phyloP scores from a whole-genome alignment of 106 monocot species.

The Dendrobium huoshanense region DNA sequence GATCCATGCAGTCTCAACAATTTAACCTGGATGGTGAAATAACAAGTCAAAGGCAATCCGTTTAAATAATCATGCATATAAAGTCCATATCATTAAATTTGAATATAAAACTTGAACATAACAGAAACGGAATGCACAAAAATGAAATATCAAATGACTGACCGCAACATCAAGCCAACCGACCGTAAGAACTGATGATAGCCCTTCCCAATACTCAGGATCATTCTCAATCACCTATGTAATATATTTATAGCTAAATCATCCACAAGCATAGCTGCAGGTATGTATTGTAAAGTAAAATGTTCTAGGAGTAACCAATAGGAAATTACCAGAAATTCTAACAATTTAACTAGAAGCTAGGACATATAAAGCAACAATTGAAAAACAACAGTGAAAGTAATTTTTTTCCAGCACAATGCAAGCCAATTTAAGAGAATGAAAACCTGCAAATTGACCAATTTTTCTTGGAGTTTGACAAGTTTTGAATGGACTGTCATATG shows the following conservation, averaged over 20 bases:
- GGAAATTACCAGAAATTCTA: background rate
- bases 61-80: background rate
- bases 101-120: background rate
- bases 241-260: background rate
- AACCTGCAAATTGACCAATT: slow-evolving; percentile 75
- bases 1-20: slow-evolving; percentile 92
- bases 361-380: background rate
- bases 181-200: slow-evolving; percentile 73
- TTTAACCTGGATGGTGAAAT: slow-evolving; percentile 54
- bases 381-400: background rate
- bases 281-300: background rate
- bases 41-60: background rate
- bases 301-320: background rate
- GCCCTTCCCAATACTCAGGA: slow-evolving; percentile 82
- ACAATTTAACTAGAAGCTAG: background rate
- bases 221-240: slow-evolving; percentile 84
- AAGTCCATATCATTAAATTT: background rate
- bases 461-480: slow-evolving; percentile 61
- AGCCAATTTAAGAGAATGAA: background rate
- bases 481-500: slow-evolving; percentile 45
- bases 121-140: background rate
- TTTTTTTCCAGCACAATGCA: background rate
- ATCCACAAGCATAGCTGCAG: background rate
- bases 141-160: slow-evolving; percentile 1
- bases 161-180: slow-evolving; percentile 98